phyloP scores from a whole-genome alignment of 2,329 filamentous ascomycete genomes.

The Alternaria consortialis region DNA sequence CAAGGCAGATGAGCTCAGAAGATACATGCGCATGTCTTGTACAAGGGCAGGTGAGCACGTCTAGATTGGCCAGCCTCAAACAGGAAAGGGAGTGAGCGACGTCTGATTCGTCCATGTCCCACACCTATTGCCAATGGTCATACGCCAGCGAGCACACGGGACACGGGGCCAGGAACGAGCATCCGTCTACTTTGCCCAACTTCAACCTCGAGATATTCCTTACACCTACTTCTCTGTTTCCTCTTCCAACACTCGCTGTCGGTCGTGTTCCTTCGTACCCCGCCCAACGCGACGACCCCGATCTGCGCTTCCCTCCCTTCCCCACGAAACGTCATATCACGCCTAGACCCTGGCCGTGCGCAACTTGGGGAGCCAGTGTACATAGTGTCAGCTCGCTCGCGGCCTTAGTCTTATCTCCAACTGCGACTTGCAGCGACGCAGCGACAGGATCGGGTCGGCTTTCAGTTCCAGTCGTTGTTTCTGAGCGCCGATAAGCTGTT shows the following conservation, averaged over 20 bases:
- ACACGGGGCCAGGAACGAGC: conserved; percentile 29
- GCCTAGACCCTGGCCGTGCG: conserved; percentile 26
- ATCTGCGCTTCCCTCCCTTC: conserved; percentile 12
- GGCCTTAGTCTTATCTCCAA: conserved; percentile 28
- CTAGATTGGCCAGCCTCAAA: conserved; percentile 33
- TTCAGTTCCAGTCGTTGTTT: neutral
- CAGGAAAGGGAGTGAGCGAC: conserved; percentile 28
- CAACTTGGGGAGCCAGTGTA: conserved; percentile 29
- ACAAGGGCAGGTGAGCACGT: conserved; percentile 36
- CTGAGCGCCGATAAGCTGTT: conserved; percentile 6
- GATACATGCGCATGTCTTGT: conserved; percentile 28
- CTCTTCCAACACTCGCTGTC: conserved; percentile 2
- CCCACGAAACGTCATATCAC: conserved; percentile 35
- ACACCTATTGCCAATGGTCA: conserved; percentile 36
- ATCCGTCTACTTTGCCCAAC: conserved; percentile 24
- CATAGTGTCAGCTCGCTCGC: conserved; percentile 27
- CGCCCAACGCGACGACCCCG: conserved; percentile 20
- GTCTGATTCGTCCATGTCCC: conserved; percentile 39
- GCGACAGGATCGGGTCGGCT: conserved; percentile 4
- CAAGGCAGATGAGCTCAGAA: conserved; percentile 17
- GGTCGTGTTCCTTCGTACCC: conserved; percentile 11
- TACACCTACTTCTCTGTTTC: conserved; percentile 8
- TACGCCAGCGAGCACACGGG: conserved; percentile 35
- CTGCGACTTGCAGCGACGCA: conserved; percentile 21
- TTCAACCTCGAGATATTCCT: conserved; percentile 5